Percentiles rank a stretch among this genome's conserved stretches.
Conservation (phyloP, 164 flowering plant species). For the Hamamelis virginiana region DNA sequence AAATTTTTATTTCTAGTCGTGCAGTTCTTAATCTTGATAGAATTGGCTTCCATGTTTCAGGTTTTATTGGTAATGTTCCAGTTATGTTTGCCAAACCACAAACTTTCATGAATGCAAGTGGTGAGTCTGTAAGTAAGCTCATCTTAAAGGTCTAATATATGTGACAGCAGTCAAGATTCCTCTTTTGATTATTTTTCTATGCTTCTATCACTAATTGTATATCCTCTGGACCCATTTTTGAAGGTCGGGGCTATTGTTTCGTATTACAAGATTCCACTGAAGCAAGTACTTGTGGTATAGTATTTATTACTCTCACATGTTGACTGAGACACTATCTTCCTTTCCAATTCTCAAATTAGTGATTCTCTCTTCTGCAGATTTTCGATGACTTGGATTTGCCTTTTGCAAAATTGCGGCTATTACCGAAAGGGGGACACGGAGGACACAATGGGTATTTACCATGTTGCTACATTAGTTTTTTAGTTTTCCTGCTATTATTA, state of each 20-base stretch:
- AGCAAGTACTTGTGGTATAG: constrained; percentile 89
- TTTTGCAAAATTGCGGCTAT: constrained; percentile 72
- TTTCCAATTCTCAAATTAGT: not conserved
- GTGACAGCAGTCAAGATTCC: not conserved
- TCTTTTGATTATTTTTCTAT: not conserved
- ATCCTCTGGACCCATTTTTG: constrained; percentile 10
- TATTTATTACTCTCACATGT: not conserved
- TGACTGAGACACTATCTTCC: not conserved
- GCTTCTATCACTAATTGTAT: constrained; percentile 1
- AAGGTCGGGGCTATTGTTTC: constrained; percentile 87
- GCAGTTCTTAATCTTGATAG: constrained; percentile 4
- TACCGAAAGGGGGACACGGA: constrained; percentile 98
- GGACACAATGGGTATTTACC: constrained; percentile 89
- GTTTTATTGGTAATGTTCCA: constrained; percentile 77
- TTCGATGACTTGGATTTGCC: constrained; percentile 94
- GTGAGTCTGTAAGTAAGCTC: constrained; percentile 91
- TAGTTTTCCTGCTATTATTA: not conserved
- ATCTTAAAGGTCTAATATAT: constrained; percentile 8
- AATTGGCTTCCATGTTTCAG: constrained; percentile 31
- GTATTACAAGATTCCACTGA: constrained; percentile 86
- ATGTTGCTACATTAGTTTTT: not conserved
- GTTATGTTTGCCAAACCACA: constrained; percentile 97
- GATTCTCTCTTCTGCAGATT: constrained; percentile 42
- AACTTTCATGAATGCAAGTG: constrained; percentile 92
- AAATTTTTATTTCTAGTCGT: not conserved